These are phyloP conservation scores for Phialophora expanda DNA, from an alignment of 2,329 filamentous ascomycete genomes.

Conservation along the genomic window DNA sequence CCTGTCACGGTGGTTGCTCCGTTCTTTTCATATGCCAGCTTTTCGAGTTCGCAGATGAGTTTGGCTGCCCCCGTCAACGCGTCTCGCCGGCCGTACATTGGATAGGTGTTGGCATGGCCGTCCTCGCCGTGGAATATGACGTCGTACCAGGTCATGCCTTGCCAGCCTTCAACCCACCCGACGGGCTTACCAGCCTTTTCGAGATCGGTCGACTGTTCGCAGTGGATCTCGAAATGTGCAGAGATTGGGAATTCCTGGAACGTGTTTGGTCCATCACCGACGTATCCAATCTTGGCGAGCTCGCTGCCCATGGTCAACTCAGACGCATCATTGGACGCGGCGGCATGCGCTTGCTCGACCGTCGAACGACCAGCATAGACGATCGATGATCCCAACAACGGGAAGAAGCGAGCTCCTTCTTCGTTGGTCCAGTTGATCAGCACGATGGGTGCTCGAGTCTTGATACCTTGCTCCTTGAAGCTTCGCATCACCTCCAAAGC, in stretches of 20 bases:
- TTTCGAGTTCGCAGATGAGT: conserved; percentile 14
- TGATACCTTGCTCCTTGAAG: conserved; percentile 45
- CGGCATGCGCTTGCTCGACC: conserved; percentile 15
- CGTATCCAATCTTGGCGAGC: conserved; percentile 71
- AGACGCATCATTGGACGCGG: conserved; percentile 8
- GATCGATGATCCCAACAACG: conserved; percentile 70
- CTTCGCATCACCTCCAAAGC: too few species aligned
- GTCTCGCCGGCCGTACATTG: conserved; percentile 68
- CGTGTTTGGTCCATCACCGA: conserved; percentile 61
- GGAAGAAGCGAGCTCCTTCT: conserved; percentile 79
- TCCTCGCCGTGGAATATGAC: conserved; percentile 69
- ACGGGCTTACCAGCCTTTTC: conserved; percentile 69
- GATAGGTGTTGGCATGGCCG: conserved; percentile 76
- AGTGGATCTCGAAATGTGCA: conserved; percentile 84
- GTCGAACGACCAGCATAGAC: conserved; percentile 29
- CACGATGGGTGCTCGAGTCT: conserved; percentile 73
- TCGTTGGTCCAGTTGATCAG: conserved; percentile 83
- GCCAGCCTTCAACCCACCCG: conserved; percentile 73
- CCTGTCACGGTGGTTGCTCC: conserved; percentile 10
- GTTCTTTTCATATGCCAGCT: conserved; percentile 1
- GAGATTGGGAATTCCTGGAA: conserved; percentile 65
- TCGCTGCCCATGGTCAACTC: conserved; percentile 65
- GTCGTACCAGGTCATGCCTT: conserved; percentile 76
- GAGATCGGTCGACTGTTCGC: conserved; percentile 80
- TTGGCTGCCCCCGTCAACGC: conserved; percentile 70